A percentile compares a stretch with the other conserved stretches of the same genome.
phyloP scores from a whole-genome alignment of 306 rosid genomes.

The Fagus sylvatica region DNA sequence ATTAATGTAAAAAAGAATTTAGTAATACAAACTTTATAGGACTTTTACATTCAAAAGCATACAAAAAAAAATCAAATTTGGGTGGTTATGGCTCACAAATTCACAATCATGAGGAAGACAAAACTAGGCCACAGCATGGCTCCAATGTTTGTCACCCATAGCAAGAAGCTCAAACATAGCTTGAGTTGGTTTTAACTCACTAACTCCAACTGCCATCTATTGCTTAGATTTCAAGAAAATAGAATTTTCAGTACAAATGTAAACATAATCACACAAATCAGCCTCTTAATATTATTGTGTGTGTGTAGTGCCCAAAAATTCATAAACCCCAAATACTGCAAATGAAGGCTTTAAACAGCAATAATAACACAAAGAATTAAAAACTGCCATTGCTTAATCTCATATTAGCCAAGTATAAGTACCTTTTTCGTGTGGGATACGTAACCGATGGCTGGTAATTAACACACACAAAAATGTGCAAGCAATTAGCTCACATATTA shows the following conservation, averaged over 20 bases:
- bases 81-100: neutral
- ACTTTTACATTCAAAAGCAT: neutral
- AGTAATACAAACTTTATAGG: neutral
- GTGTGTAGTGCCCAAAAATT: neutral
- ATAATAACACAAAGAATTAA: neutral
- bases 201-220: neutral
- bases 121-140: neutral
- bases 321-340: neutral
- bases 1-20: too few species aligned
- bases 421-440: slow-evolving; percentile 76
- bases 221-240: neutral
- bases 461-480: slow-evolving; percentile 19
- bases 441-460: slow-evolving; percentile 67
- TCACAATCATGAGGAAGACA: neutral
- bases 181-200: neutral
- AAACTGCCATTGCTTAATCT: neutral
- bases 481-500: slow-evolving; percentile 30
- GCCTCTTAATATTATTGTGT: neutral
- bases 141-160: neutral
- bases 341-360: neutral
- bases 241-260: neutral
- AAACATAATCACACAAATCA: neutral
- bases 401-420: slow-evolving; percentile 18
- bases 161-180: neutral
- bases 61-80: neutral